Conservation (phyloP, 345 rosid species). For the Lenwebbia sp. region DNA sequence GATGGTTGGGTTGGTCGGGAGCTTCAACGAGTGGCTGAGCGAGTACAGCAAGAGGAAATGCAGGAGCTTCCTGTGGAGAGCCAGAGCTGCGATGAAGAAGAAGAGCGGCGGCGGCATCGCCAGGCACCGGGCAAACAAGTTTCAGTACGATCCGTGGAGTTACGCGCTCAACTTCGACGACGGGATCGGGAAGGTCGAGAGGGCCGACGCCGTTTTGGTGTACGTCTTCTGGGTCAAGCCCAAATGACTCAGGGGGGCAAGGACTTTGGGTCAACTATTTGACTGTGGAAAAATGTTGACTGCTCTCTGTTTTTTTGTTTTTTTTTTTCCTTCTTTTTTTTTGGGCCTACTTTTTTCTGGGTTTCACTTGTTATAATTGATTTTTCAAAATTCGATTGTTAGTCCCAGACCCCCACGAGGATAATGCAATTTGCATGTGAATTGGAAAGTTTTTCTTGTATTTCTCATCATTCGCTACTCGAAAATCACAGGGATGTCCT, state of each 20-base stretch:
- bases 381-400: neutral
- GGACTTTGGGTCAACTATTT: neutral
- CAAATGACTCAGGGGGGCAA: neutral
- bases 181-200: neutral
- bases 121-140: conserved; percentile 11
- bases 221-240: neutral
- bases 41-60: conserved; percentile 28
- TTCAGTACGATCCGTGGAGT: conserved; percentile 92
- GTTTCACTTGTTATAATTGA: neutral
- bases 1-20: conserved; percentile 4
- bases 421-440: neutral
- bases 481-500: neutral
- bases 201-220: neutral
- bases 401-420: neutral
- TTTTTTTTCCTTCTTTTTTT: neutral
- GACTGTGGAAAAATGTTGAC: neutral
- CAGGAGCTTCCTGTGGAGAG: conserved; percentile 34
- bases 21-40: conserved; percentile 12
- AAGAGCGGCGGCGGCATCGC: neutral
- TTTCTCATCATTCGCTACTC: neutral
- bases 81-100: conserved; percentile 37
- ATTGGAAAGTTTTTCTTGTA: neutral
- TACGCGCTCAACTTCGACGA: conserved; percentile 40
- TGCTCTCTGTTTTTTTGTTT: neutral
- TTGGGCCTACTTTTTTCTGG: neutral